Percentiles rank a stretch among this genome's conserved stretches.
These are phyloP conservation scores for Fusarium sp. DNA, from an alignment of 2,329 filamentous ascomycete genomes.

Conservation along the genomic window DNA sequence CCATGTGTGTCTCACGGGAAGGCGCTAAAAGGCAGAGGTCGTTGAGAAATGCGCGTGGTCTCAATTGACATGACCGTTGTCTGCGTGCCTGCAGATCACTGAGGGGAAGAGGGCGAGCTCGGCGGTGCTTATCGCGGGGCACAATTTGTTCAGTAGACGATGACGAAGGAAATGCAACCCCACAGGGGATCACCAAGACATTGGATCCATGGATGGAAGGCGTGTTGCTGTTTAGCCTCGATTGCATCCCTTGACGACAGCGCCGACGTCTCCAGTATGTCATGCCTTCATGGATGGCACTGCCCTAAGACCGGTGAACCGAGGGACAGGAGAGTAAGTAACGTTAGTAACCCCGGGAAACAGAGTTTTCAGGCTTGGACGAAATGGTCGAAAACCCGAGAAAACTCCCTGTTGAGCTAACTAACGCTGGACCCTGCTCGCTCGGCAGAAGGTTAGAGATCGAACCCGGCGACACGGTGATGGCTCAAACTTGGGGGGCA, in stretches of 20 bases:
- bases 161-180: slow-evolving; percentile 28
- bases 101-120: slow-evolving; percentile 26
- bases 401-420: not conserved
- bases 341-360: not conserved
- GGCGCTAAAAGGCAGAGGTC: not conserved
- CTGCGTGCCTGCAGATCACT: slow-evolving; percentile 38
- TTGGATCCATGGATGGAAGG: slow-evolving; percentile 11
- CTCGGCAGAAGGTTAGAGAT: slow-evolving; percentile 14
- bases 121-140: slow-evolving; percentile 31
- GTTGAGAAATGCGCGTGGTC: slow-evolving; percentile 14
- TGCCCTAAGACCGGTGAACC: not conserved
- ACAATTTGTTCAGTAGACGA: slow-evolving; percentile 10
- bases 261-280: not conserved
- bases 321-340: not conserved
- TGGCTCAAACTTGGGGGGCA: slow-evolving; percentile 7
- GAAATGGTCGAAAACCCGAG: slow-evolving; percentile 14
- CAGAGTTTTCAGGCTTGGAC: not conserved
- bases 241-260: not conserved
- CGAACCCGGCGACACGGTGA: slow-evolving; percentile 18
- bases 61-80: slow-evolving; percentile 13
- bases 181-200: slow-evolving; percentile 18
- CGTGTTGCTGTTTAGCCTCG: slow-evolving; percentile 5
- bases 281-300: not conserved
- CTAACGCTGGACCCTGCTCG: slow-evolving; percentile 6
- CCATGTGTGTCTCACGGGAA: not conserved